A percentile compares a stretch with the other conserved stretches of the same genome.
These are phyloP conservation scores for Potentilla sterilis DNA, from an alignment of 306 rosid genomes.

Conservation along the genomic window DNA sequence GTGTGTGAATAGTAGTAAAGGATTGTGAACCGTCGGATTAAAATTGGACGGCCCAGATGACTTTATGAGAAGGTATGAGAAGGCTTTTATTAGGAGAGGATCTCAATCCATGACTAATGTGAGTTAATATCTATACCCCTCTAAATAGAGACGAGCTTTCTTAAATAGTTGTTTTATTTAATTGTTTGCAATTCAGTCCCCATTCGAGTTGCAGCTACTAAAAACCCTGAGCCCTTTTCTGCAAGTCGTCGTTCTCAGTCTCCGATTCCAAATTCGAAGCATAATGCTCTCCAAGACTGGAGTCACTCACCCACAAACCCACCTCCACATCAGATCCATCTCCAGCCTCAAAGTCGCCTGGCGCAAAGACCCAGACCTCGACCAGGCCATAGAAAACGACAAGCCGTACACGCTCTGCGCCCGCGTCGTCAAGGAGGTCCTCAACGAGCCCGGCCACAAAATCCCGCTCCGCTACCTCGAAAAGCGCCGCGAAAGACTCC, in stretches of 20 bases:
- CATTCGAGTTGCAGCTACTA: background rate
- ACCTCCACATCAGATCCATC: conserved; percentile 29
- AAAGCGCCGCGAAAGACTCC: conserved; percentile 71
- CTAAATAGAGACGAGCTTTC: no score
- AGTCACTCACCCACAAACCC: no score
- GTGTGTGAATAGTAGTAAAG: no score
- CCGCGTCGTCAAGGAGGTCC: conserved; percentile 63
- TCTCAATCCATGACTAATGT: no score
- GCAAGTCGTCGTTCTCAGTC: background rate
- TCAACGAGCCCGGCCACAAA: conserved; percentile 56
- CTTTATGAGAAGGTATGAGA: no score
- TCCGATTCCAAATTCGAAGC: conserved; percentile 26
- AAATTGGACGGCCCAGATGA: no score
- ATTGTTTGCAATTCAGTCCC: background rate
- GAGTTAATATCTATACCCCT: no score
- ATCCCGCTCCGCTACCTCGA: conserved; percentile 61
- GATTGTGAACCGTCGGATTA: no score
- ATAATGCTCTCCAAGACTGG: conserved; percentile 41
- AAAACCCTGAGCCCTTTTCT: background rate
- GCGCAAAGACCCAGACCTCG: conserved; percentile 74
- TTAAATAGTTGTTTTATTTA: no score
- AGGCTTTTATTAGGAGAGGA: no score
- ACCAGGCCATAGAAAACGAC: conserved; percentile 67
- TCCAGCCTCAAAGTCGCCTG: conserved; percentile 78
- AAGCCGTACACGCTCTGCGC: conserved; percentile 57